phyloP scores from a whole-genome alignment of 805 yeast species.

The Candida ovalis region DNA sequence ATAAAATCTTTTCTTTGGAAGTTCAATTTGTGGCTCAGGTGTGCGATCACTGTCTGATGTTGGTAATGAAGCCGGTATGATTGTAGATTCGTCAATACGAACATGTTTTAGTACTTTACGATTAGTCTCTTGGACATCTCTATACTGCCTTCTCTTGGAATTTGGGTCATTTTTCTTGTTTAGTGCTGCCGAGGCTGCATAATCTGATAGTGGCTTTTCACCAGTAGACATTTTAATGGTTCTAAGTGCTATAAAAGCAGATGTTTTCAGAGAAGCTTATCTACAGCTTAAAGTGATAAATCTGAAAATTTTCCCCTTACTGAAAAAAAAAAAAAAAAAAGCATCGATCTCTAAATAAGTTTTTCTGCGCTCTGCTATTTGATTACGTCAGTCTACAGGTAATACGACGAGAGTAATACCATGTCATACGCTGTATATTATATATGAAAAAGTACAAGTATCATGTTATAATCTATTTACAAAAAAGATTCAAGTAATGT shows the following conservation, averaged over 20 bases:
- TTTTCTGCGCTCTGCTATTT: no score
- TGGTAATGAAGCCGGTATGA: constrained; percentile 6
- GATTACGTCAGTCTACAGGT: no score
- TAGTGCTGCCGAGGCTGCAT: neutral
- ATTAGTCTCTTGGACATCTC: constrained; percentile 43
- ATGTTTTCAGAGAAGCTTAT: neutral
- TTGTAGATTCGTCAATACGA: constrained; percentile 34
- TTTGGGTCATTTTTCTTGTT: constrained; percentile 6
- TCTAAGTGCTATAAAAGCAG: neutral
- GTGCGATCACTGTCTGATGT: constrained; percentile 18
- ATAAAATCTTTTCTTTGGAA: constrained; percentile 84
- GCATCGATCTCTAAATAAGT: no score
- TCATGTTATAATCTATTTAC: neutral
- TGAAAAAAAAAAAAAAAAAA: no score
- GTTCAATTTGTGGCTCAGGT: constrained; percentile 17
- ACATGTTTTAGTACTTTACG: constrained; percentile 44
- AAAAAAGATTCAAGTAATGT: neutral
- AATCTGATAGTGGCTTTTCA: neutral
- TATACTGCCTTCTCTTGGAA: constrained; percentile 45
- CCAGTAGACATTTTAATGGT: neutral
- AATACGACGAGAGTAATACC: neutral
- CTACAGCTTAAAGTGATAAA: no score
- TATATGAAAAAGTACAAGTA: no score
- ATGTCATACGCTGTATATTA: neutral
- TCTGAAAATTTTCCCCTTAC: no score